Percentiles rank a stretch among this genome's conserved stretches.
phyloP scores from a whole-genome alignment of 1,139 yeast genomes.

The Saccharomyces hybrid region DNA sequence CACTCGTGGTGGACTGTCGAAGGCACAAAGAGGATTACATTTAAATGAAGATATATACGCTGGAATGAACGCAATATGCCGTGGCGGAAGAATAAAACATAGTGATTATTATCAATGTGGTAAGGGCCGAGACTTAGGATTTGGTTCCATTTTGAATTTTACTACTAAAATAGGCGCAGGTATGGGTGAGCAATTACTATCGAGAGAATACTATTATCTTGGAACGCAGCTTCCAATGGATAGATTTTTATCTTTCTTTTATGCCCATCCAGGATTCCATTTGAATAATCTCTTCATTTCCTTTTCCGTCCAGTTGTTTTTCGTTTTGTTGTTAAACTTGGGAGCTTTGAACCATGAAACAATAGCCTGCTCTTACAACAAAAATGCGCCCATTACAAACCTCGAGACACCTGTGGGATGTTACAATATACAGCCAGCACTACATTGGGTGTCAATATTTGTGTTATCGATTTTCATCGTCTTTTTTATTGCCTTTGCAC shows the following conservation, averaged over 20 bases:
- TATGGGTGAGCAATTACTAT: constrained; percentile 86
- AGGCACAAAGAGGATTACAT: constrained; percentile 81
- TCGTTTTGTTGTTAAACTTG: constrained; percentile 58
- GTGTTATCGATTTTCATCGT: constrained; percentile 77
- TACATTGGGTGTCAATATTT: constrained; percentile 75
- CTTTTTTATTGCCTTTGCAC: constrained; percentile 75
- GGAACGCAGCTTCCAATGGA: constrained; percentile 78
- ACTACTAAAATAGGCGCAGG: constrained; percentile 91
- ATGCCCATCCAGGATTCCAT: constrained; percentile 91
- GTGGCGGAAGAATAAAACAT: constrained; percentile 85
- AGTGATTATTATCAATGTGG: constrained; percentile 89
- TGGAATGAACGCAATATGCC: constrained; percentile 71
- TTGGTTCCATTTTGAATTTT: constrained; percentile 74
- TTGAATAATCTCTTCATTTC: constrained; percentile 74
- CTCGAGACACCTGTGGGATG: constrained; percentile 65
- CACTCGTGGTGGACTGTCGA: constrained; percentile 84
- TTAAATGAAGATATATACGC: constrained; percentile 88
- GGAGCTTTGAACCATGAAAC: constrained; percentile 61
- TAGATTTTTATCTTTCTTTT: constrained; percentile 73
- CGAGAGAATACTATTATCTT: constrained; percentile 75
- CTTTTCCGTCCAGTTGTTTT: constrained; percentile 63
- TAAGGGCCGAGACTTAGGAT: constrained; percentile 84
- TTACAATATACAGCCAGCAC: constrained; percentile 62
- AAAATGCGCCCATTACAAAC: constrained; percentile 52
- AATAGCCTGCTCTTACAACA: constrained; percentile 48